Percentiles rank a stretch among this genome's conserved stretches.
Evolutionary conservation across 345 rosid genomes (phyloP).

Genomic region (Salix caprea): DNA sequence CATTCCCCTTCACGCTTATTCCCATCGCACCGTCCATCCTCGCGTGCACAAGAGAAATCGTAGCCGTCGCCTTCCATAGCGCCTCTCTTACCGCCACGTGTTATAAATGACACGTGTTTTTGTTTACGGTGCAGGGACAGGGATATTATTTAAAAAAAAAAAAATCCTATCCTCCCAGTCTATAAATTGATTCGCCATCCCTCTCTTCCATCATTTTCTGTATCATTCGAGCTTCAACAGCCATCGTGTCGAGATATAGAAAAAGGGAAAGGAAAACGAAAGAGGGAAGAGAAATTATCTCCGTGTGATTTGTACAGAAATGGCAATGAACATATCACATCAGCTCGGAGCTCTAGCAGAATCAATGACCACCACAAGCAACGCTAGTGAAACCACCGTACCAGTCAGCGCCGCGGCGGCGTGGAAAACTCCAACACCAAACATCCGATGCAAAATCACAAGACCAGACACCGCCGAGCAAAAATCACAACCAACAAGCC

Average conservation of each 20-base stretch:
- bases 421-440: slow-evolving; percentile 42
- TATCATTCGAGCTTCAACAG: not conserved
- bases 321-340: slow-evolving; percentile 70
- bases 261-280: too few relatives aligned
- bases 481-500: slow-evolving; percentile 61
- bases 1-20: slow-evolving; percentile 28
- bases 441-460: slow-evolving; percentile 29
- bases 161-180: slow-evolving; percentile 28
- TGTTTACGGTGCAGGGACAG: not conserved
- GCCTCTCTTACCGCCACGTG: slow-evolving; percentile 26
- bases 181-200: slow-evolving; percentile 22
- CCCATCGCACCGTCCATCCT: slow-evolving; percentile 44
- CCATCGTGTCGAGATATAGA: not conserved
- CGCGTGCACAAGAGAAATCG: slow-evolving; percentile 32
- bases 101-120: slow-evolving; percentile 17
- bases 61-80: slow-evolving; percentile 39
- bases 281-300: not conserved
- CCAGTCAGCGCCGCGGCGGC: slow-evolving; percentile 2
- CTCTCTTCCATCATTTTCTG: not conserved
- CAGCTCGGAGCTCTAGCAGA: slow-evolving; percentile 65
- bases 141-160: slow-evolving; percentile 14
- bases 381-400: slow-evolving; percentile 4
- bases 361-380: not conserved
- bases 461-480: slow-evolving; percentile 25
- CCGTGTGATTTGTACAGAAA: not conserved